Conservation (phyloP, 345 rosid species). For the Diplotaxis tenuifolia region DNA sequence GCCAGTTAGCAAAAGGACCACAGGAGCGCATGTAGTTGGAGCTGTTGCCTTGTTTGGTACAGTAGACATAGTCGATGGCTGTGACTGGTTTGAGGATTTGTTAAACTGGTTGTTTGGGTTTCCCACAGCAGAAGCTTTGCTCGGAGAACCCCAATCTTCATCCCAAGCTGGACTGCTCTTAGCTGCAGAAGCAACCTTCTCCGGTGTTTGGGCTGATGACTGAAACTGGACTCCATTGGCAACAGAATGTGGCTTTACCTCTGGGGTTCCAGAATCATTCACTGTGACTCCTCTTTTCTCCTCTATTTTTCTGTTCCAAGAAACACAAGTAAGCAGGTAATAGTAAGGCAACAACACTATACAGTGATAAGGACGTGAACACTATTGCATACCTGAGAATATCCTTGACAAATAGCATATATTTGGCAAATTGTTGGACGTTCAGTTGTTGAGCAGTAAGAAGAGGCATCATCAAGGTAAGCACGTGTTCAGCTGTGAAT, state of each 20-base stretch:
- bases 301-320: conserved; percentile 65
- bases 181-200: conserved; percentile 48
- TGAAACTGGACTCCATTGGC: conserved; percentile 56
- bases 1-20: conserved; percentile 91
- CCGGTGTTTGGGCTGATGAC: conserved; percentile 43
- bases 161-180: conserved; percentile 67
- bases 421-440: conserved; percentile 92
- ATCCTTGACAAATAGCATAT: conserved; percentile 93
- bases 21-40: conserved; percentile 61
- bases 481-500: conserved; percentile 83
- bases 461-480: conserved; percentile 79
- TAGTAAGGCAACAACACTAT: no score
- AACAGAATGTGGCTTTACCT: conserved; percentile 42
- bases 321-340: no score
- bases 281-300: conserved; percentile 77
- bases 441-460: conserved; percentile 89
- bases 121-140: conserved; percentile 38
- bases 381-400: conserved; percentile 59
- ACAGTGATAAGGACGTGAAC: no score
- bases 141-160: conserved; percentile 76
- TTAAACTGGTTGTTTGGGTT: conserved; percentile 38
- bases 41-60: conserved; percentile 45
- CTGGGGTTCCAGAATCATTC: conserved; percentile 60
- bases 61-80: conserved; percentile 38
- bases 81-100: conserved; percentile 41